Evolutionary conservation across 2,329 filamentous ascomycete species (phyloP), one percentile per base, ranked within the genome.

Genomic region (Colletotrichum tropicicola): DNA sequence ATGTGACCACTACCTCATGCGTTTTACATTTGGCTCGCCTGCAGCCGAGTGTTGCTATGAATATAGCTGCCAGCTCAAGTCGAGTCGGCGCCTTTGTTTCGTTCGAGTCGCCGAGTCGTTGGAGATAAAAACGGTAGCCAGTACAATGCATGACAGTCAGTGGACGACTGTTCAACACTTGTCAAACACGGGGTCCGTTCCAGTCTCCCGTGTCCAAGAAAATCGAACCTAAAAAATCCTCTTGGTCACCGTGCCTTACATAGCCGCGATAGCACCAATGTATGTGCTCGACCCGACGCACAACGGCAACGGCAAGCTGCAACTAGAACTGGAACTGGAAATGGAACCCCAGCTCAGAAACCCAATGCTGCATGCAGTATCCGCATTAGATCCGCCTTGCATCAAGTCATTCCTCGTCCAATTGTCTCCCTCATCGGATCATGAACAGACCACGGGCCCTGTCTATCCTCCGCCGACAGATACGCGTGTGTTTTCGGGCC

Each of bases 251-350:
- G 43, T 65, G 49, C 61, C 44, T 65, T 56, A 56, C 57, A 65
- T 61, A 61, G 61, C 57, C 61, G 57, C 57, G 57, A 54, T 43
- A 19, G 35, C 43, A 55, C 49, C 49, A 32, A 55, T 30, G 56
- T 43, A 61, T 49, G 44, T 44, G 60, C 43, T 49, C 51, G 21
- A 19, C 47, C 39, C 21, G 43, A 35, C 25, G 53, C 27, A 37
- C 39, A 45, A 47, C 43, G 39, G 51, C 30, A 56, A 17, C 27
- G 44, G 30, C 44, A 27, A 47, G 30, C 27, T 43, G 32, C 32
- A 35, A 13, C 13, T 13, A 15, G 32, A 35, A 35, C 12, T n/a
- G 37, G 25, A 32, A 37, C 37, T 30, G 41, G 25, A 32, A 37
- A 21, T 30, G 41, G 39, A 45, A 39, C 43, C 43, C 21, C 45